phyloP scores from a whole-genome alignment of 805 yeast species.

The Lipomyces yamanashiensis region DNA sequence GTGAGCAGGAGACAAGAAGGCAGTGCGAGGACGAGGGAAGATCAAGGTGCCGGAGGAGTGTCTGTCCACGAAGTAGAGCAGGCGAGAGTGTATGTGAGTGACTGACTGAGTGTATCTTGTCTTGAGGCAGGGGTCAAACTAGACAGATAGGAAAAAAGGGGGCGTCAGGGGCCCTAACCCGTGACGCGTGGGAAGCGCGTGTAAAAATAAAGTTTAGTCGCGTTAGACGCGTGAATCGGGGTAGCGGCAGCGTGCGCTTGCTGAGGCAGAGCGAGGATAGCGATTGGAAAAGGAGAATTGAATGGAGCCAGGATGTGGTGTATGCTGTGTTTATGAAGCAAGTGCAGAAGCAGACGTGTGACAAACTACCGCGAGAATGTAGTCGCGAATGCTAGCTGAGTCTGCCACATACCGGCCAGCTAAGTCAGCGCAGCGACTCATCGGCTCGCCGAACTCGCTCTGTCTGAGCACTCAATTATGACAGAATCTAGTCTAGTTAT shows the following conservation, averaged over 20 bases:
- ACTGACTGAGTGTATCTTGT: background rate
- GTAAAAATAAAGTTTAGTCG: background rate
- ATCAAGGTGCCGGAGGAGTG: background rate
- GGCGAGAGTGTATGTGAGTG: background rate
- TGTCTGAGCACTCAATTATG: too few relatives aligned
- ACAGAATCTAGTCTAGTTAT: too few relatives aligned
- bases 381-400: too few relatives aligned
- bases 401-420: too few relatives aligned
- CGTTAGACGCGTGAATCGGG: background rate
- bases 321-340: too few relatives aligned
- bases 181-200: slow-evolving; percentile 10
- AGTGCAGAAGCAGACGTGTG: too few relatives aligned
- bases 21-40: background rate
- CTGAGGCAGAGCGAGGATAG: background rate
- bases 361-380: too few relatives aligned
- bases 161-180: slow-evolving; percentile 4
- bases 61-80: slow-evolving; percentile 4
- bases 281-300: background rate
- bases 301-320: background rate
- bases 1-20: background rate
- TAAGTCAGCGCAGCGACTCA: too few relatives aligned
- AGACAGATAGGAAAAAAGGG: slow-evolving; percentile 1
- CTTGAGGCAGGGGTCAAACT: background rate
- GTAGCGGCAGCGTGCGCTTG: background rate
- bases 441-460: too few relatives aligned